Evolutionary conservation across 495 filamentous ascomycete species (phyloP), one percentile per base, ranked within the genome.

Genomic region (Tuber umbilicatum): DNA sequence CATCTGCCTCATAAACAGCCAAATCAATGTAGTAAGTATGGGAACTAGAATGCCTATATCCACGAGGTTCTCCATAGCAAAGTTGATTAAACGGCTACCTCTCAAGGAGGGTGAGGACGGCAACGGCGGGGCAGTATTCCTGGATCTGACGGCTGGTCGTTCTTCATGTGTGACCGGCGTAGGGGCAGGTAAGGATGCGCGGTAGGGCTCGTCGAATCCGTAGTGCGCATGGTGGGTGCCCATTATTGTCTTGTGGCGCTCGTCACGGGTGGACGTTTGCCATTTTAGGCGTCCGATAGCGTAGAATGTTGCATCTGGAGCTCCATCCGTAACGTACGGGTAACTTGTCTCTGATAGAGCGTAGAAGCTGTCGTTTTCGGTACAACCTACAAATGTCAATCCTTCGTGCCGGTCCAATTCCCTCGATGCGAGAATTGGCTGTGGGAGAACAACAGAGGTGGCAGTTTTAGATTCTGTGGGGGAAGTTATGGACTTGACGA

Each of bases 321-420:
- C 81, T 27, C 74, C 68, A 64, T 74, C 55, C 31, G 81, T 82
- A 41, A 82, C 81, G 73, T 78, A 82, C n/a, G 95, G 95, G 79
- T 97, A 99, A 5, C 89, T 91, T 73, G 83, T 88, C 71, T 96
- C 94, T 0, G 95, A 97, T 84, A 99, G 88, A 27, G 94, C 95
- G 83, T 94, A 99, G 93, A 94, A 97, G 74, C 92, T 90, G 50
- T 93, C 94, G 50, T 86, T 86, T 76, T 91, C 89, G 12, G 93
- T 97, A 73, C 90, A 90, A 81, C 97, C 96, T 69, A 99, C 88
- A 82, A 95, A 97, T 4, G 86, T 84, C 6, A 84, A 83, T 27
- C 86, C 87, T 71, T 90, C 89, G 73, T 86, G 81, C 35, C 83
- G 75, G 72, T 87, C 86, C 6, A 85, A 85, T 70, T 88, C 86